Conservation (phyloP, 805 yeast genomes). For the Helenozyma rhizophorensis region DNA sequence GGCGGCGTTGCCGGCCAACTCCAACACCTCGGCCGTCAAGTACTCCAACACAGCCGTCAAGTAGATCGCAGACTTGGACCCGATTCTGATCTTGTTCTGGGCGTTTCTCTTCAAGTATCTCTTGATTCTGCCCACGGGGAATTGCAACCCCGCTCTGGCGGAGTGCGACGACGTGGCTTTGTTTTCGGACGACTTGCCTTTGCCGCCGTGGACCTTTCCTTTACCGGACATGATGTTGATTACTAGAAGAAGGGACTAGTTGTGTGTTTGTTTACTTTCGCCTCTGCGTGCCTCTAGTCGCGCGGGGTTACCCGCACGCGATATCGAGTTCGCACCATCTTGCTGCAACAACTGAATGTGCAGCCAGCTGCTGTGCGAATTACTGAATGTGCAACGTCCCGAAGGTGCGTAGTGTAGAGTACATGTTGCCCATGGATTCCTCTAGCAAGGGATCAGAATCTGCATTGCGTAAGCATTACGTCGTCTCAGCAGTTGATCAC, state of each 20-base stretch:
- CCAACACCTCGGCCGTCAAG: slow-evolving; percentile 29
- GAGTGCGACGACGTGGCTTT: slow-evolving; percentile 82
- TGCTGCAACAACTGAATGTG: no score
- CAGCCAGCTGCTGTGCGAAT: no score
- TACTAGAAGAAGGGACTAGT: slow-evolving; percentile 6
- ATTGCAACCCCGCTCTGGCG: slow-evolving; percentile 91
- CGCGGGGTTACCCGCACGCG: slow-evolving; percentile 4
- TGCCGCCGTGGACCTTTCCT: slow-evolving; percentile 96
- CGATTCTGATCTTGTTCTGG: slow-evolving; percentile 77
- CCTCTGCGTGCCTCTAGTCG: no score
- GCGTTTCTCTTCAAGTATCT: slow-evolving; percentile 83
- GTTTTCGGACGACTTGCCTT: slow-evolving; percentile 78
- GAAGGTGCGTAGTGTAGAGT: no score
- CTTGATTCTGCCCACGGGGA: slow-evolving; percentile 99
- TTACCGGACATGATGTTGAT: slow-evolving; percentile 57
- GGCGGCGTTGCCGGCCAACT: slow-evolving; percentile 30
- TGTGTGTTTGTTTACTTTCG: slow-evolving; percentile 14
- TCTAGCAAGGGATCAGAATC: no score
- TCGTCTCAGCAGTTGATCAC: no score
- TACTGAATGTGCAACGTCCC: no score
- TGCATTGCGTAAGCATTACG: no score
- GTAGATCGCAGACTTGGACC: slow-evolving; percentile 73
- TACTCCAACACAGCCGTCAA: slow-evolving; percentile 29
- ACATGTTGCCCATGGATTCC: no score
- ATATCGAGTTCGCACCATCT: no score